Conservation (phyloP, 129 eudicot species). For the Ambrosia artemisiifolia region DNA sequence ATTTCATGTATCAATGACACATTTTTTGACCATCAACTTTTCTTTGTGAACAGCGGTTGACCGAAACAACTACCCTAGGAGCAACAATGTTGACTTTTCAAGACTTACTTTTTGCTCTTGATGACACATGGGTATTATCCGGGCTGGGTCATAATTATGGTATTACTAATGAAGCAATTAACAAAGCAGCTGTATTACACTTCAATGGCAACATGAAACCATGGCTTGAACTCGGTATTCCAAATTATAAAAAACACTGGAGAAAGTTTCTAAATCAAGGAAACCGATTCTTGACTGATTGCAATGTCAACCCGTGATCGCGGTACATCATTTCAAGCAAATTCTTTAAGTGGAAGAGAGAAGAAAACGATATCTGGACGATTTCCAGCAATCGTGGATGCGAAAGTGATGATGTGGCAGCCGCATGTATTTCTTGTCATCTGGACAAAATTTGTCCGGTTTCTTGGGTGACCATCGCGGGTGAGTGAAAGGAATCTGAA, state of each 20-base stretch:
- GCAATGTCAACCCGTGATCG: conserved; percentile 68
- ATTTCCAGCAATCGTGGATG: not conserved
- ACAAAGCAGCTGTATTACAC: conserved; percentile 74
- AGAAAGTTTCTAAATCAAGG: conserved; percentile 52
- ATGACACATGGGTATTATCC: conserved; percentile 68
- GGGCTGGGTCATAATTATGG: conserved; percentile 87
- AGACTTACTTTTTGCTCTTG: conserved; percentile 60
- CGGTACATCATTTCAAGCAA: not conserved
- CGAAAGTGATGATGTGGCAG: conserved; percentile 9
- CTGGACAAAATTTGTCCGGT: conserved; percentile 30
- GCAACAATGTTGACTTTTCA: conserved; percentile 74
- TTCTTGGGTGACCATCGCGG: conserved; percentile 6
- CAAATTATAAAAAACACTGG: conserved; percentile 60
- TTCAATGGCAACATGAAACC: conserved; percentile 98
- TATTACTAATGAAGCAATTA: conserved; percentile 39
- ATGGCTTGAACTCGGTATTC: conserved; percentile 93
- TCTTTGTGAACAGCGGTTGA: conserved; percentile 31
- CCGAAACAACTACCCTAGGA: conserved; percentile 40
- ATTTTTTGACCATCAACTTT: conserved; percentile 16
- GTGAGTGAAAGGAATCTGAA: conserved; percentile 11
- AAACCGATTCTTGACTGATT: conserved; percentile 71
- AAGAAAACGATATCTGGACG: conserved; percentile 2
- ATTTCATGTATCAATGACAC: not conserved
- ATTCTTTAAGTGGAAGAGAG: conserved; percentile 15
- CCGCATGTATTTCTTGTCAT: conserved; percentile 25